Conservation (phyloP, 1,284 basidiomycete genomes). For the Abortiporus biennis region DNA sequence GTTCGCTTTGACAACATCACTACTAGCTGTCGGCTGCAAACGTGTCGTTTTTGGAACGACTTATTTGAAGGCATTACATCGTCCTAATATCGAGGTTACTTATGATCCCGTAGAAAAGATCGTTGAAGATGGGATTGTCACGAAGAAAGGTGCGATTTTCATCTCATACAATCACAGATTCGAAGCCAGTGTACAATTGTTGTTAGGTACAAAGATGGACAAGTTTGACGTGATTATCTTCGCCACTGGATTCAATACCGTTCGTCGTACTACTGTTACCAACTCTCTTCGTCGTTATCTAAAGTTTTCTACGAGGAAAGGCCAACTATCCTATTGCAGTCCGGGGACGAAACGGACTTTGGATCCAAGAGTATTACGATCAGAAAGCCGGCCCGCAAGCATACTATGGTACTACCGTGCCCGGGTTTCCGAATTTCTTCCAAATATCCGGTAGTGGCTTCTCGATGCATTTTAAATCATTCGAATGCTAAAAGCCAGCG, state of each 20-base stretch:
- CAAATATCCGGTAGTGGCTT: constrained; percentile 34
- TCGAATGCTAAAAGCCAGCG: background rate
- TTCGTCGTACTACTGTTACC: too few relatives aligned
- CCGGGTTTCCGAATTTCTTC: constrained; percentile 30
- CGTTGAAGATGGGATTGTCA: constrained; percentile 30
- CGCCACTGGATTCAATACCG: constrained; percentile 27
- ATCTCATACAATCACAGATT: background rate
- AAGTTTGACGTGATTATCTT: constrained; percentile 18
- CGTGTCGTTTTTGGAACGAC: constrained; percentile 30
- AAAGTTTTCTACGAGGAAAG: constrained; percentile 18
- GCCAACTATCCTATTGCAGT: constrained; percentile 27
- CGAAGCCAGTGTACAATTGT: background rate
- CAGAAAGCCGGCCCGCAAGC: constrained; percentile 31
- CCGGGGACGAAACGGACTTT: constrained; percentile 21
- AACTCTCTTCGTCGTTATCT: too few relatives aligned
- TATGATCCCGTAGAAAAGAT: constrained; percentile 32
- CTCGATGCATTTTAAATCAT: background rate
- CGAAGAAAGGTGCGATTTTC: constrained; percentile 24
- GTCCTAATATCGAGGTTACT: constrained; percentile 35
- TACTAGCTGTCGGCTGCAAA: constrained; percentile 36
- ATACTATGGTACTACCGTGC: constrained; percentile 33
- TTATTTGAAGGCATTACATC: constrained; percentile 32
- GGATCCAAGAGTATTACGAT: constrained; percentile 33
- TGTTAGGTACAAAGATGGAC: constrained; percentile 11
- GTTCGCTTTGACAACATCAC: background rate